Conservation (phyloP, 176 grass and related monocot species). For the Elaeis guineensis region DNA sequence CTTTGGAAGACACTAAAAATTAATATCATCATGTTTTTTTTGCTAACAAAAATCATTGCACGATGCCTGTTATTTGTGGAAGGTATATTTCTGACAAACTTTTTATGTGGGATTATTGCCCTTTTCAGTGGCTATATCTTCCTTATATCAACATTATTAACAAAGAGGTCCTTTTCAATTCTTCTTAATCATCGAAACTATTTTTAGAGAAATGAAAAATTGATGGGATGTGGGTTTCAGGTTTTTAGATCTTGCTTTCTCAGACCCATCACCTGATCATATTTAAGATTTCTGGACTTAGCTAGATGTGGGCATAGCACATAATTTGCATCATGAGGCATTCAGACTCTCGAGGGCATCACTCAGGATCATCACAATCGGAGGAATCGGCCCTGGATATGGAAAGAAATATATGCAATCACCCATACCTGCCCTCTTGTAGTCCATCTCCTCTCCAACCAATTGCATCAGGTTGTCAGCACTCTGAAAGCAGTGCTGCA, state of each 20-base stretch:
- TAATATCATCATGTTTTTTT: too few species aligned
- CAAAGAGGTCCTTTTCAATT: too few species aligned
- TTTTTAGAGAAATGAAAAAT: too few species aligned
- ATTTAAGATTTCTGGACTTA: neutral
- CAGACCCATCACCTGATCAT: neutral
- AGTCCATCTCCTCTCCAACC: constrained; percentile 71
- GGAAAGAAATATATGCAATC: constrained; percentile 45
- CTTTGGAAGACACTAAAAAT: too few species aligned
- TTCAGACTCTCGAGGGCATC: constrained; percentile 39
- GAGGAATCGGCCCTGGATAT: constrained; percentile 67
- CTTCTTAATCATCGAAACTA: too few species aligned
- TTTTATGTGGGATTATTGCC: too few species aligned
- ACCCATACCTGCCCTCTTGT: constrained; percentile 28
- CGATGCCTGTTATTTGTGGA: too few species aligned
- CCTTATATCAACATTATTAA: too few species aligned
- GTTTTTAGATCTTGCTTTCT: constrained; percentile 11
- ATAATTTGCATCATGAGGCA: constrained; percentile 42
- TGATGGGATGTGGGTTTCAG: too few species aligned
- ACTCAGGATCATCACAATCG: constrained; percentile 42
- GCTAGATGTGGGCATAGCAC: constrained; percentile 10
- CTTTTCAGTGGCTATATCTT: too few species aligned
- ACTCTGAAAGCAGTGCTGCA: constrained; percentile 64
- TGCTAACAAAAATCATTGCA: too few species aligned
- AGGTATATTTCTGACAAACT: too few species aligned
- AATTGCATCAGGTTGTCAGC: constrained; percentile 60